Conservation (phyloP, 1,284 basidiomycete species). For the Phenoliferia sp. region DNA sequence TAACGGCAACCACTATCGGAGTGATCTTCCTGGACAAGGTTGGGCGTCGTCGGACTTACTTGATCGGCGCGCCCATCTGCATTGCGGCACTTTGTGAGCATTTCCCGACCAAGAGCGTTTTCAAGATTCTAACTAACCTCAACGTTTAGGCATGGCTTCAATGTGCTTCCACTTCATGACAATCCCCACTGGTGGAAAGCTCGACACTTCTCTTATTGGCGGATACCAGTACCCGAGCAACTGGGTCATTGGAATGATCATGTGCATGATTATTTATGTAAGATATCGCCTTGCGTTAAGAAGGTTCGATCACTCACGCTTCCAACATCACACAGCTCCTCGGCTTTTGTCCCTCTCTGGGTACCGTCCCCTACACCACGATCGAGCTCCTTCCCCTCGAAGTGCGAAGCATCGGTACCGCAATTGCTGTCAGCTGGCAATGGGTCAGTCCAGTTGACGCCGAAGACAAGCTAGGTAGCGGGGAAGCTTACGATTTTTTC, state of each 20-base stretch:
- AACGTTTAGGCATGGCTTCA: too few species aligned
- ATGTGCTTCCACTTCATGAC: neutral
- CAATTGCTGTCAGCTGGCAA: too few species aligned
- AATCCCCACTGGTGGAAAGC: neutral
- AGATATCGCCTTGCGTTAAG: neutral
- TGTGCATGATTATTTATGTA: neutral
- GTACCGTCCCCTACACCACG: slow-evolving; percentile 80
- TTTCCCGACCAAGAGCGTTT: neutral
- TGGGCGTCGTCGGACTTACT: too few species aligned
- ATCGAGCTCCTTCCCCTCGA: slow-evolving; percentile 63
- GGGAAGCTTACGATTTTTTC: neutral
- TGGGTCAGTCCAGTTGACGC: too few species aligned
- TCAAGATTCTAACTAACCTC: too few species aligned
- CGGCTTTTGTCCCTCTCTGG: slow-evolving; percentile 62
- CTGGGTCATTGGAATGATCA: neutral
- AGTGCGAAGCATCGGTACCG: slow-evolving; percentile 71
- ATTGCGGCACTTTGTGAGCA: too few species aligned
- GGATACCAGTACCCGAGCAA: neutral
- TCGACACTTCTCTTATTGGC: neutral
- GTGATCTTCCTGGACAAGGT: too few species aligned
- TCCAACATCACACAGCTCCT: slow-evolving; percentile 32
- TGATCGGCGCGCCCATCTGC: too few species aligned
- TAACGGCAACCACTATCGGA: too few species aligned
- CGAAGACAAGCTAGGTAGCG: too few species aligned
- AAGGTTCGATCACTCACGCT: neutral